Evolutionary conservation across 192 early-diverging fungal species (phyloP).

Genomic region (Blastocladiella britannica): DNA sequence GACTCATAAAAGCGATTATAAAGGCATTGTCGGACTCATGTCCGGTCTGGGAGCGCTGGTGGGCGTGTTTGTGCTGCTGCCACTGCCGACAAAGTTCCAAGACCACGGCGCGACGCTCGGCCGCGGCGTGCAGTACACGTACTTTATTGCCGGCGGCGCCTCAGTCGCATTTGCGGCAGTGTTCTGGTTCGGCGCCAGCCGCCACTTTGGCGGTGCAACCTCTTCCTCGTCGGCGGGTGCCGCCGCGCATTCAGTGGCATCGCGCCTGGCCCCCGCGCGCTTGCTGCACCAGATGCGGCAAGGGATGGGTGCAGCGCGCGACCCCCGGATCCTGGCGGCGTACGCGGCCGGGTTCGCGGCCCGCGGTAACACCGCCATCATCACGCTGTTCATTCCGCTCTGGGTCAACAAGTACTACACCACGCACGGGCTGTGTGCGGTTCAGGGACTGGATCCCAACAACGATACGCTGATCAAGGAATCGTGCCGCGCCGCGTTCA

Average conservation of each 20-base stretch:
- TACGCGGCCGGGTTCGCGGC: slow-evolving; percentile 45
- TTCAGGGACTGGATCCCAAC: slow-evolving; percentile 6
- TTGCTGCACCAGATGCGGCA: slow-evolving; percentile 16
- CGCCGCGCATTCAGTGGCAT: background rate
- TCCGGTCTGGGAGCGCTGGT: slow-evolving; percentile 39
- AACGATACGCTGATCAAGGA: slow-evolving; percentile 8
- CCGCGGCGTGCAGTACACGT: slow-evolving; percentile 9
- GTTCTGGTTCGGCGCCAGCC: slow-evolving; percentile 9
- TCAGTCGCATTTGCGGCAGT: slow-evolving; percentile 11
- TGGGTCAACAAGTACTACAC: slow-evolving; percentile 40
- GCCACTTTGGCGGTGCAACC: background rate
- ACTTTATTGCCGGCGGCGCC: slow-evolving; percentile 15
- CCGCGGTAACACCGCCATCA: slow-evolving; percentile 46
- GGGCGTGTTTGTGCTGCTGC: slow-evolving; percentile 20
- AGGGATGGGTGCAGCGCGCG: slow-evolving; percentile 35
- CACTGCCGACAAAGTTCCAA: slow-evolving; percentile 11
- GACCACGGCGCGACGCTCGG: slow-evolving; percentile 2
- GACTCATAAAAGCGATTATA: slow-evolving; percentile 6
- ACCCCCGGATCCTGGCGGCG: slow-evolving; percentile 35
- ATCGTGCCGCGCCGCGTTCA: slow-evolving; percentile 1
- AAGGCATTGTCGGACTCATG: slow-evolving; percentile 36
- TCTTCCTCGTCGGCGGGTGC: background rate
- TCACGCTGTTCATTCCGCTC: slow-evolving; percentile 43
- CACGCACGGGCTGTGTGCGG: slow-evolving; percentile 24
- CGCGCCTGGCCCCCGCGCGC: background rate